Percentiles rank a stretch among this genome's conserved stretches.
phyloP scores from a whole-genome alignment of 2,329 filamentous ascomycete genomes.

The Botrytis hyacinthi region DNA sequence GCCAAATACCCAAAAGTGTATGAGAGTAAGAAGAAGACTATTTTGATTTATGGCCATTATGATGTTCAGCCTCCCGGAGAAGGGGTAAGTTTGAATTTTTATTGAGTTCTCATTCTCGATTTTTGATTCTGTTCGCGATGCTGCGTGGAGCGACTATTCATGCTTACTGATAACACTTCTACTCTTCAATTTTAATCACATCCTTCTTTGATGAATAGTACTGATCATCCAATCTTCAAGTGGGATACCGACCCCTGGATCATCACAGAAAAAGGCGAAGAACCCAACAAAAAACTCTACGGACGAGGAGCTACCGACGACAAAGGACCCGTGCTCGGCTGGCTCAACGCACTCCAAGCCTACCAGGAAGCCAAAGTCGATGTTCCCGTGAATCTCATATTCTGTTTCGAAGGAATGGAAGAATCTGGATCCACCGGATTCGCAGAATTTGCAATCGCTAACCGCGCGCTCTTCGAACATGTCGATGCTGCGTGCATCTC shows the following conservation, averaged over 20 bases:
- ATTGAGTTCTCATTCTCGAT: neutral
- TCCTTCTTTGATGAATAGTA: neutral
- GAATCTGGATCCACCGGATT: constrained; percentile 14
- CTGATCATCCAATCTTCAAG: neutral
- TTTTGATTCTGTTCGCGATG: neutral
- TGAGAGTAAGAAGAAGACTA: neutral
- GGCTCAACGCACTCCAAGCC: constrained; percentile 15
- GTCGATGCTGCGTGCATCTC: constrained; percentile 13
- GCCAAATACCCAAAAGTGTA: neutral
- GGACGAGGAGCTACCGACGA: constrained; percentile 13
- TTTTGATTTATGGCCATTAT: constrained; percentile 19
- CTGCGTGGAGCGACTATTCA: fast-evolving
- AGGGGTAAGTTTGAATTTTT: neutral
- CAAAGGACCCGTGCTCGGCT: constrained; percentile 15
- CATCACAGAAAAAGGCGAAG: constrained; percentile 2
- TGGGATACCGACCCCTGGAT: constrained; percentile 12
- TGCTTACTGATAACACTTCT: too few relatives aligned
- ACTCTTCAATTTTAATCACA: neutral
- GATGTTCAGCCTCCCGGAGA: constrained; percentile 16
- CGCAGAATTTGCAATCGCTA: neutral
- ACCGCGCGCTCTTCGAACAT: neutral
- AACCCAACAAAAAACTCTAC: neutral
- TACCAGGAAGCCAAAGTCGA: neutral
- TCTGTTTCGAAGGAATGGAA: constrained; percentile 21
- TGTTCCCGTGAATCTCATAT: constrained; percentile 7